Evolutionary conservation across 176 grass and related monocot species (phyloP).

Genomic region (Cenchrus fungigraminus): DNA sequence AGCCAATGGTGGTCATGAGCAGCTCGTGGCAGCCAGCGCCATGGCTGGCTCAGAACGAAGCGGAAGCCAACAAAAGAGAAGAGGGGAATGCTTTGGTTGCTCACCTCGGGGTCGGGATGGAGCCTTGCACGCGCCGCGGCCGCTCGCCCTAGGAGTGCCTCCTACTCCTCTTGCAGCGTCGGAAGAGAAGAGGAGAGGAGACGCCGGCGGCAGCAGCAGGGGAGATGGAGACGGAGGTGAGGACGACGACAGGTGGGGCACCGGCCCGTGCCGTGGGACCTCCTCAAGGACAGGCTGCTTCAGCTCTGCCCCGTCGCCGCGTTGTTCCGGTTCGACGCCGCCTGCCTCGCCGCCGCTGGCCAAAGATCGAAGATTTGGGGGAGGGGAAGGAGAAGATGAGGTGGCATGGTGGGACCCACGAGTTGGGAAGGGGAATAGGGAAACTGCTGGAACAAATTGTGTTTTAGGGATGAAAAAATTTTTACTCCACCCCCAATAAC

Average conservation of each 20-base stretch:
- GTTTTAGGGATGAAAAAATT: no score
- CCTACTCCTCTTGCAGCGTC: neutral
- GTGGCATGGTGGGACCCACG: no score
- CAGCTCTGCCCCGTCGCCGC: slow-evolving; percentile 56
- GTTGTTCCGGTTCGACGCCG: slow-evolving; percentile 32
- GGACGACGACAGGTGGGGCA: slow-evolving; percentile 1
- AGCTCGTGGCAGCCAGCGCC: no score
- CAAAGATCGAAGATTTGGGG: neutral
- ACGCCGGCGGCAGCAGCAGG: neutral
- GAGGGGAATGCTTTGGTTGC: slow-evolving; percentile 14
- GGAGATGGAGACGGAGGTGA: neutral
- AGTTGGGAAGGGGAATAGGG: no score
- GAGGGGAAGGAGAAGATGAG: no score
- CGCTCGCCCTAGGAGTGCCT: no score
- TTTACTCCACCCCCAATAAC: no score
- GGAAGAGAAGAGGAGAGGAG: neutral
- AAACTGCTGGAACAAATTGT: no score
- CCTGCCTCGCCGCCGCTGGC: slow-evolving; percentile 35
- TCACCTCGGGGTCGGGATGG: slow-evolving; percentile 8
- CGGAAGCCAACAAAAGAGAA: slow-evolving; percentile 29
- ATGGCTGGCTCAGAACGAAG: no score
- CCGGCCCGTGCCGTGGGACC: slow-evolving; percentile 44
- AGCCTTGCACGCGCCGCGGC: neutral
- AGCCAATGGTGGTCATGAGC: neutral
- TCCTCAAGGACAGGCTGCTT: slow-evolving; percentile 63